Conservation (phyloP, 768 basidiomycete species). For the Cyclocybe aegerita region DNA sequence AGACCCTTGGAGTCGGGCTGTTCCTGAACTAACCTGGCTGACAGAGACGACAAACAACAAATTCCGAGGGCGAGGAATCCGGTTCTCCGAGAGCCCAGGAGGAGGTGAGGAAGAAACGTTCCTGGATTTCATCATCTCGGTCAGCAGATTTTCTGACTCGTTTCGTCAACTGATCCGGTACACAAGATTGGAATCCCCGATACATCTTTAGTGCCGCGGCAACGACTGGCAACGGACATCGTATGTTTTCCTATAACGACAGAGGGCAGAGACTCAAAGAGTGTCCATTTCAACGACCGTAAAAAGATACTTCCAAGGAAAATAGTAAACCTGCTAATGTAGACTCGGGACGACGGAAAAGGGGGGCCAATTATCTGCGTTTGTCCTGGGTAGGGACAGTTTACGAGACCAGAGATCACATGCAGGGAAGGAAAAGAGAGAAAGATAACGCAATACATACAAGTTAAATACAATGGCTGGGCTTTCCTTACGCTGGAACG, state of each 20-base stretch:
- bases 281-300: too few relatives aligned
- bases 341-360: too few relatives aligned
- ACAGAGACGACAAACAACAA: not conserved
- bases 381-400: not conserved
- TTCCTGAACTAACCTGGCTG: conserved; percentile 3
- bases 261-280: too few relatives aligned
- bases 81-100: not conserved
- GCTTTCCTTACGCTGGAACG: not conserved
- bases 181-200: too few relatives aligned
- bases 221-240: too few relatives aligned
- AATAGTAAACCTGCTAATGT: too few relatives aligned
- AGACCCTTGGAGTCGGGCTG: conserved; percentile 1
- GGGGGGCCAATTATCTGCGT: too few relatives aligned
- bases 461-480: conserved; percentile 1
- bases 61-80: not conserved
- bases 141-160: not conserved
- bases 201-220: too few relatives aligned
- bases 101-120: not conserved
- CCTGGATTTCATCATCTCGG: not conserved
- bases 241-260: too few relatives aligned
- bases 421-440: not conserved
- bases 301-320: too few relatives aligned
- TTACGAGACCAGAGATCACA: not conserved
- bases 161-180: not conserved
- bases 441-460: not conserved